Base-by-base conservation (phyloP, 257 asterid species). In the Capsicum baccatum region DNA sequence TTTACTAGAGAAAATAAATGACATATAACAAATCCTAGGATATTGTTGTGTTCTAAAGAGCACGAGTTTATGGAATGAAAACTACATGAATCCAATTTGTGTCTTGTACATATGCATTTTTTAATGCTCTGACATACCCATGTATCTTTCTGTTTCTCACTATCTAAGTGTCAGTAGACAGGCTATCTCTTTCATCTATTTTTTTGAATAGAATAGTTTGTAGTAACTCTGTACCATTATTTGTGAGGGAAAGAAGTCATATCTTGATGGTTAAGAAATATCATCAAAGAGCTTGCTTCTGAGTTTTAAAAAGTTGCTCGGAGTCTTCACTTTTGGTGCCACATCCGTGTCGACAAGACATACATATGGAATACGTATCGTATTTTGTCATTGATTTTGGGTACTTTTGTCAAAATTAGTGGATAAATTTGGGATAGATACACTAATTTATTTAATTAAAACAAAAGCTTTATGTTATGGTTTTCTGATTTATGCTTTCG, bases 21-120 rank as follows among this genome's bases (percentile, higher is more conserved):
- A 8, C 21, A 26, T 26, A 26, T 33, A 76, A 52, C 47, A 76
- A 54, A 54, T 76, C 48, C 81, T 47, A 21, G 63, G 64, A 76
- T 76, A 52, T 76, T 54, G 62, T 4, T 76, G 81, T 52, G 47
- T 15, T 76, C n/a, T 74, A 76, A 76, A 21, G 59, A 21, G 47
- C 21, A 26, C 52, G 81, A 9, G 63, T 76, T 76, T 13, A 76
- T 76, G 14, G 21, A 52, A 50, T n/a, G 37, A 66, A 66, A 66
- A 35, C 48, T 66, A 35, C 12, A 19, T 52, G 64, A 21, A 64
- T 76, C n/a, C 10, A 42, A 44, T 71, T 37, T 44, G 16, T 69
- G 56, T 10, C 35, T 6, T n/a, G 57, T 42, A 71, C 35, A 17
- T 10, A 71, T 16, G 79, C 79, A 44, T 71, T 70, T 70, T 57